Evolutionary conservation across 2,329 filamentous ascomycete species (phyloP).

Genomic region (Monilinia polystroma): DNA sequence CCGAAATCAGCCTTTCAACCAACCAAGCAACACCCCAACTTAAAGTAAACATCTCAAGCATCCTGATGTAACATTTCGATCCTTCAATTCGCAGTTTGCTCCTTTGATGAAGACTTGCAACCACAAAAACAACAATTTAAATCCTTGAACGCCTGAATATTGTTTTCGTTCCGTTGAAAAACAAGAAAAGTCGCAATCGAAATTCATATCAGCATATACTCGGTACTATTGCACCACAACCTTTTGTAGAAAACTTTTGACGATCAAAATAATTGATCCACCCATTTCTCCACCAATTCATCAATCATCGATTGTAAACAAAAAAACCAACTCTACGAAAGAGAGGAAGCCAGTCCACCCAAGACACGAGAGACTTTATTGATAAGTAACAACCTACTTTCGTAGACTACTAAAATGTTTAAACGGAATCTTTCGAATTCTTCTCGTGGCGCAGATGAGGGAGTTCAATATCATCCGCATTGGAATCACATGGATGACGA

Average conservation of each 20-base stretch:
- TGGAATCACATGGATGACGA: not conserved
- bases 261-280: not conserved
- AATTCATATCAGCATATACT: constrained; percentile 6
- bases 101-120: not conserved
- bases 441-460: not conserved
- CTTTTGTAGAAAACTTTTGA: not conserved
- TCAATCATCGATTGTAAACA: not conserved
- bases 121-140: not conserved
- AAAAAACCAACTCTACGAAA: not conserved
- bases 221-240: not conserved
- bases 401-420: not conserved
- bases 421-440: not conserved
- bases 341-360: not conserved
- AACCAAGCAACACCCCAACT: not conserved
- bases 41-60: not conserved
- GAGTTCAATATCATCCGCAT: constrained; percentile 10
- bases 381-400: not conserved
- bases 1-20: not conserved
- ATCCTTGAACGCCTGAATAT: not conserved
- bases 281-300: not conserved
- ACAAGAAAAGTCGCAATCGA: not conserved
- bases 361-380: not conserved
- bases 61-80: not conserved
- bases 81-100: constrained; percentile 4
- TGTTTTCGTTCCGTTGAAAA: not conserved